A percentile compares a stretch with the other conserved stretches of the same genome.
Evolutionary conservation across 2,329 filamentous ascomycete species (phyloP).

Genomic region (Calcarisporium arbuscula): DNA sequence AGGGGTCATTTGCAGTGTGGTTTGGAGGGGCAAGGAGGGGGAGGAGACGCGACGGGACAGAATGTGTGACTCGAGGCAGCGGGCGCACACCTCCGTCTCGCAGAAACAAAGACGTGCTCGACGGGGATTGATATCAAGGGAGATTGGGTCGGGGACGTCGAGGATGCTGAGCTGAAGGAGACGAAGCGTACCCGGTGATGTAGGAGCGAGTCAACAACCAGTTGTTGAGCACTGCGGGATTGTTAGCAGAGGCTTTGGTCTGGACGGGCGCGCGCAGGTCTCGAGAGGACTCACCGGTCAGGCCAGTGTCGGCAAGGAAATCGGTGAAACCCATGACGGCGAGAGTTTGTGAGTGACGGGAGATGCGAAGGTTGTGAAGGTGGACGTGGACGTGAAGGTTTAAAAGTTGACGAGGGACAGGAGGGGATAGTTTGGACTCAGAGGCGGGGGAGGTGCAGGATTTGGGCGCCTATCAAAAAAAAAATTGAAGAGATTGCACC

Average conservation of each 20-base stretch:
- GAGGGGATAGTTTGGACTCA: no score
- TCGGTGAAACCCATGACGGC: conserved; percentile 58
- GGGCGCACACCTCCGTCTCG: neutral
- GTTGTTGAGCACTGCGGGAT: conserved; percentile 53
- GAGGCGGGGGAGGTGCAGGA: no score
- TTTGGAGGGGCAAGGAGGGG: conserved; percentile 2
- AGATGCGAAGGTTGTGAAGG: no score
- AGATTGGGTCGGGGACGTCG: no score
- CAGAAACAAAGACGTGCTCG: neutral
- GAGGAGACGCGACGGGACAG: neutral
- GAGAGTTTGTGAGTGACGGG: no score
- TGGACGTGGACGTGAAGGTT: no score
- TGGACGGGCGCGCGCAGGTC: neutral
- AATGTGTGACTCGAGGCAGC: neutral
- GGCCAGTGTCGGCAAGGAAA: conserved; percentile 55
- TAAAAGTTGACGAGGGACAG: no score
- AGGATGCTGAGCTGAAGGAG: neutral
- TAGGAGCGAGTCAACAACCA: conserved; percentile 69
- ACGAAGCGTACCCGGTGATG: conserved; percentile 63
- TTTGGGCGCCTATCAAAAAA: no score
- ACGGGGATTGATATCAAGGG: no score
- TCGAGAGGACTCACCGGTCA: conserved; percentile 24
- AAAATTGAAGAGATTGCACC: no score
- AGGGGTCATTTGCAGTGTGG: neutral
- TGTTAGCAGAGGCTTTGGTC: conserved; percentile 6